Evolutionary conservation across 176 grass and related monocot species (phyloP), one percentile per base, ranked within the genome.

Genomic region (Saccharum officinarum): DNA sequence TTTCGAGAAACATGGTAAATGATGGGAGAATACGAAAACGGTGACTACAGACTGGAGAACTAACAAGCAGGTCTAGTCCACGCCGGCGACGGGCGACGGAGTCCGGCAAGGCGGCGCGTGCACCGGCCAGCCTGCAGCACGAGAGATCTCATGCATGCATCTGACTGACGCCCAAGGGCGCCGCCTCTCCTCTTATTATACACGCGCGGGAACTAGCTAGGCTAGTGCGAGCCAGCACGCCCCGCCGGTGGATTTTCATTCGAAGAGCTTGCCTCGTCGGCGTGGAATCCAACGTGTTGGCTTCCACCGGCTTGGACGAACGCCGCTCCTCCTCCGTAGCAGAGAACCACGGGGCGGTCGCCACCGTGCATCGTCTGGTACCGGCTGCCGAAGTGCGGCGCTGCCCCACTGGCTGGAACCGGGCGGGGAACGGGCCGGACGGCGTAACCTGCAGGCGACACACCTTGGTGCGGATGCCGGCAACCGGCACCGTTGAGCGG

Each of bases 211-310:
- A 47, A 37, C 12, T 84, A 23, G 22, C 8, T 63, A 13, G 41
- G 39, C n/a, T 81, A 82, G 8, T 82, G 39, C 6, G 10, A n/a
- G 2, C 40, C 14, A 0, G 34, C 45, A 2, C 10, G 6, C 18
- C 47, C 49, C 38, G 28, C 14, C 62, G 39, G 54, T 6, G 37
- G 17, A 15, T 5, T 46, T 2, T 41, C 66, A 31, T 6, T 88
- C 50, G 82, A 82, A 8, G 86, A 80, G 63, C 52, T 80, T 66
- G 62, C 69, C 82, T 82, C 55, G 13, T 84, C 63, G 34, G 3
- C 71, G 44, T 22, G 41, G 34, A 10, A 52, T 10, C 55, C 54
- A 7, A 37, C 79, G 4, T 22, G n/a, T 12, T 62, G 23, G 10
- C 30, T 44, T 34, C 69, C 40, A 10, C 20, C 76, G 14, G 16